Evolutionary conservation across 2,329 filamentous ascomycete genomes (phyloP), one percentile per base, ranked within the genome.

Genomic region (Aspergillus sp.): DNA sequence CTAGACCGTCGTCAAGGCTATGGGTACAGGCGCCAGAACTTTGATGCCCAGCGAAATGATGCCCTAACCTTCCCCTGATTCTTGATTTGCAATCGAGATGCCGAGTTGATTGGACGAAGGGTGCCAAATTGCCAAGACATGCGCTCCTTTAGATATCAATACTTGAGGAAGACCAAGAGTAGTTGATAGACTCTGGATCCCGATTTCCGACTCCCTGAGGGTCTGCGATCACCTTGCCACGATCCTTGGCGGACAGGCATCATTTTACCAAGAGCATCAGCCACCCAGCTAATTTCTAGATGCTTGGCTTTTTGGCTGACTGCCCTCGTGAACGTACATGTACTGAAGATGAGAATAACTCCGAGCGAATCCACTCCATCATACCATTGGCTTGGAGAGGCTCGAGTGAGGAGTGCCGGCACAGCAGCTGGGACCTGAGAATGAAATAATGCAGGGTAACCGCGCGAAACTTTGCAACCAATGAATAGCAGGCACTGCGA

Each of bases 11-110:
- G 30, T 30, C n/a, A 38, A 30, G n/a, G 43, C 32, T 18, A 53
- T 53, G 13, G n/a, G 43, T 30, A 30, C 20, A 38, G 20, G 24
- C 20, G 24, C 15, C 18, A 50, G 30, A 45, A 20, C 43, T 30
- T 13, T 34, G 32, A 5, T 47, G 42, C 51, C 51, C 43, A 53
- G 51, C 32, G 20, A 45, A 32, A 41, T 53, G 42, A 42, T 53
- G 42, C 51, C 51, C 43, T 53, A 53, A 48, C 15, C 41, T 22
- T 32, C 51, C 51, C 42, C 43, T 53, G 51, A 53, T 39, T 47
- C 20, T 30, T 9, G 51, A 47, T 47, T 39, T 22, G 34, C 44
- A 53, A 20, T 30, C 42, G 17, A 26, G 18, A 38, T 13, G 5
- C 38, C 13, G 51, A 47, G 26, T 15, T 41, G 8, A 32, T 30